These are phyloP conservation scores for Melanogaster broomeanus DNA, from an alignment of 768 basidiomycete genomes.

Conservation along the genomic window DNA sequence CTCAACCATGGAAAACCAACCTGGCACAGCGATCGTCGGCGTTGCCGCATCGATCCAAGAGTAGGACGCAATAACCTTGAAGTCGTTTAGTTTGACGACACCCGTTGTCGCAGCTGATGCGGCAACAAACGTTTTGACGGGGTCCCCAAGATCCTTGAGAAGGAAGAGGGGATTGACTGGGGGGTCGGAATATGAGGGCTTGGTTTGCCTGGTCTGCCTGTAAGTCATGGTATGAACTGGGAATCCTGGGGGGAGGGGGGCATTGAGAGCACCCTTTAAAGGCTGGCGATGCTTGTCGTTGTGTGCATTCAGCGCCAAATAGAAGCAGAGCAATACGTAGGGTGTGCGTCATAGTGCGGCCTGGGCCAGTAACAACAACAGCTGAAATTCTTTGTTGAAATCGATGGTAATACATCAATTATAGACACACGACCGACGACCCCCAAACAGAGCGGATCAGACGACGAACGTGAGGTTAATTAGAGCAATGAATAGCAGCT, in stretches of 20 bases:
- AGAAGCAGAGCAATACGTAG: too few species aligned
- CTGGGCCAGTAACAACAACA: too few species aligned
- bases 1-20: constrained; percentile 20
- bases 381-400: too few species aligned
- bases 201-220: background rate
- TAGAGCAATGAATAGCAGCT: too few species aligned
- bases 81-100: constrained; percentile 34
- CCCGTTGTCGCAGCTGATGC: background rate
- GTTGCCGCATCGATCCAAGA: constrained; percentile 42
- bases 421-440: too few species aligned
- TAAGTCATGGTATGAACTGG: background rate
- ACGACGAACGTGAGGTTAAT: too few species aligned
- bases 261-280: background rate
- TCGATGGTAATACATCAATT: too few species aligned
- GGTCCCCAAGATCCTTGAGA: constrained; percentile 1
- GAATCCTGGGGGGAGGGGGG: background rate
- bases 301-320: background rate
- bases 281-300: background rate
- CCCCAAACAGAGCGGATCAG: too few species aligned
- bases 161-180: constrained; percentile 1
- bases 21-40: constrained; percentile 51
- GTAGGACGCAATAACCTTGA: constrained; percentile 47
- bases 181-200: background rate
- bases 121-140: background rate
- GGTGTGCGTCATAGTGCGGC: too few species aligned